phyloP scores from a whole-genome alignment of 1,284 basidiomycete genomes.

The Austroboletus rostrupii region DNA sequence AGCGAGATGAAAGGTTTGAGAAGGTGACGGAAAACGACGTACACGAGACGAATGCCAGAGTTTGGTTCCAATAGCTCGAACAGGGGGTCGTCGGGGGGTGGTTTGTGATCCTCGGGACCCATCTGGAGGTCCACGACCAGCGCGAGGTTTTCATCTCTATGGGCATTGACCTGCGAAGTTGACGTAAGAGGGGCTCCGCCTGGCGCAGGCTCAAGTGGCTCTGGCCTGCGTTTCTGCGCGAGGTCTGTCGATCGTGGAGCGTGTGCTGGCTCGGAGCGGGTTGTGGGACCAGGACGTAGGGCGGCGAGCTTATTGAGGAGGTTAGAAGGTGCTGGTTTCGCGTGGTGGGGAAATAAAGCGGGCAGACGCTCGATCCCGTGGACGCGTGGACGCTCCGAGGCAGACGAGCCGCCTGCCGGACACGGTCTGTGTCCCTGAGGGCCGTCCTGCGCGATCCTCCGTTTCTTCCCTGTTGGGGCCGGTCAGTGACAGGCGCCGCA shows the following conservation, averaged over 20 bases:
- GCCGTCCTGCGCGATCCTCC: constrained; percentile 23
- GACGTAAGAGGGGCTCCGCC: constrained; percentile 15
- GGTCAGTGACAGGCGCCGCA: constrained; percentile 12
- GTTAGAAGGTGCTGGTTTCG: constrained; percentile 27
- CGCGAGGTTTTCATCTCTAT: constrained; percentile 64
- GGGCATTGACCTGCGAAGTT: constrained; percentile 11
- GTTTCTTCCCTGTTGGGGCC: constrained; percentile 47
- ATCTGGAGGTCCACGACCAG: constrained; percentile 71
- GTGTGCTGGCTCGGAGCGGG: constrained; percentile 13
- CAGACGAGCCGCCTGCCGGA: constrained; percentile 4
- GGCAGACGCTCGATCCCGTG: constrained; percentile 2
- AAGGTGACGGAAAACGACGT: constrained; percentile 29
- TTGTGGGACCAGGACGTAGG: constrained; percentile 17
- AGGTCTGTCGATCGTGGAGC: constrained; percentile 22
- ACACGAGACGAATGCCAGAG: constrained; percentile 83
- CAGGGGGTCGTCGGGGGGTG: constrained; percentile 62
- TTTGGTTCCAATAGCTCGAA: constrained; percentile 84
- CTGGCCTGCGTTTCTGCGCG: constrained; percentile 17
- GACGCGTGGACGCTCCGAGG: constrained; percentile 13
- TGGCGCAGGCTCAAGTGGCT: constrained; percentile 7
- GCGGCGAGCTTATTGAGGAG: constrained; percentile 27
- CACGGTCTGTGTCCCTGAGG: constrained; percentile 19
- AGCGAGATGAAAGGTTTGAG: background rate
- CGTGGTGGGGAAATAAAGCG: constrained; percentile 9
- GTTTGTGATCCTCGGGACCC: constrained; percentile 71